These are phyloP conservation scores for Ceratobasidium sp. DNA, from an alignment of 1,284 basidiomycete species.

Conservation along the genomic window DNA sequence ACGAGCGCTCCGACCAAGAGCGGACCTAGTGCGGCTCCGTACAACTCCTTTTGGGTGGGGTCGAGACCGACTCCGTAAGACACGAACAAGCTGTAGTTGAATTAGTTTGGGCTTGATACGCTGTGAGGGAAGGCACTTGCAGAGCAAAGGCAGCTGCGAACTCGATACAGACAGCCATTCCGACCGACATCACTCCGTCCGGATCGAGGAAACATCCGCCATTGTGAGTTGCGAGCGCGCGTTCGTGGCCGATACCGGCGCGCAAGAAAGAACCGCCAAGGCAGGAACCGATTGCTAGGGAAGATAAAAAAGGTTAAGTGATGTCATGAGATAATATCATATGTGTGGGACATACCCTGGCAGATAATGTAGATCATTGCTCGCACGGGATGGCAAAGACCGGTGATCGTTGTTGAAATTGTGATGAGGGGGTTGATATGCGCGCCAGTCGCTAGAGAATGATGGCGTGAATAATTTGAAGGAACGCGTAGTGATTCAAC, in stretches of 20 bases:
- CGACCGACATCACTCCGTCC: conserved; percentile 46
- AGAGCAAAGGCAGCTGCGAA: conserved; percentile 47
- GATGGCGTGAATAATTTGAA: conserved; percentile 1
- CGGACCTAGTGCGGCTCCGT: conserved; percentile 47
- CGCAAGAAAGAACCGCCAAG: conserved; percentile 46
- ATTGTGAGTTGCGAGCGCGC: conserved; percentile 46
- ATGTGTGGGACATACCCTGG: conserved; percentile 34
- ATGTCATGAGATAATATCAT: not conserved
- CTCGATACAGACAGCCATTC: conserved; percentile 47
- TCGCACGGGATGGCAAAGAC: conserved; percentile 47
- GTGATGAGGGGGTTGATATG: conserved; percentile 48
- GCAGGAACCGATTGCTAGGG: conserved; percentile 43
- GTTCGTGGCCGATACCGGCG: conserved; percentile 45
- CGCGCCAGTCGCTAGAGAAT: conserved; percentile 45
- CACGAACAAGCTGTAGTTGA: conserved; percentile 40
- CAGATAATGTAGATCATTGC: conserved; percentile 48
- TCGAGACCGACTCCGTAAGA: conserved; percentile 48
- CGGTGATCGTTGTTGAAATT: conserved; percentile 46
- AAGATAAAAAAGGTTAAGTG: not conserved
- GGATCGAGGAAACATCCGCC: conserved; percentile 48
- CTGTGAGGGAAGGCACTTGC: conserved; percentile 19
- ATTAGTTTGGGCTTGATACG: not conserved
- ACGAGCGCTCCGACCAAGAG: conserved; percentile 45
- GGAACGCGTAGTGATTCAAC: not conserved
- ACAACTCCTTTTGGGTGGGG: conserved; percentile 47